Evolutionary conservation across 441 rosid genomes (phyloP).

Genomic region (Populus trichocarpa): DNA sequence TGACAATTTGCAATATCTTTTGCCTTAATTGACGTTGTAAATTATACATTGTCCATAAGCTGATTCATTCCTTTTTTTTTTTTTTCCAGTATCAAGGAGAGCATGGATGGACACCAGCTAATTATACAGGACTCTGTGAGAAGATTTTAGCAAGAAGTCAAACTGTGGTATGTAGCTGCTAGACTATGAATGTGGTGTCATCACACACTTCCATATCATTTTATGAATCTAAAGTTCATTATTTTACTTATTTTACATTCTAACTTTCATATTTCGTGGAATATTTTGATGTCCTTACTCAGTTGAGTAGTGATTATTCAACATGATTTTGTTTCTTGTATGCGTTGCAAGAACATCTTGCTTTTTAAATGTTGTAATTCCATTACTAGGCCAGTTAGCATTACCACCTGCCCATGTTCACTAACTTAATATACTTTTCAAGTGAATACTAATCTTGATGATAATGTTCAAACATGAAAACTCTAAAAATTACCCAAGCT

Average conservation of each 20-base stretch:
- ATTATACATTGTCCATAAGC: not conserved
- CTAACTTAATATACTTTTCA: not conserved
- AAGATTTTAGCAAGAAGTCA: slow-evolving; percentile 93
- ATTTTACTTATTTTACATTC: not conserved
- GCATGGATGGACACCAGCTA: slow-evolving; percentile 84
- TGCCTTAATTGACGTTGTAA: not conserved
- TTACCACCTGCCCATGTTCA: not conserved
- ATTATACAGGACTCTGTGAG: slow-evolving; percentile 88
- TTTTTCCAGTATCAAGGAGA: slow-evolving; percentile 79
- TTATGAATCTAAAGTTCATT: not conserved
- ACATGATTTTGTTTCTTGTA: not conserved
- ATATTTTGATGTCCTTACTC: not conserved
- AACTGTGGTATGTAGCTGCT: slow-evolving; percentile 70
- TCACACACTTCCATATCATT: not conserved
- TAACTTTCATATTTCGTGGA: not conserved
- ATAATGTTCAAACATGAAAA: not conserved
- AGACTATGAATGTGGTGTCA: slow-evolving; percentile 4
- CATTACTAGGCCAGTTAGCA: not conserved
- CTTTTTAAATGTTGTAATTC: not conserved
- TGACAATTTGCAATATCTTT: not conserved
- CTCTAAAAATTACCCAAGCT: not conserved
- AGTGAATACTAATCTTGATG: not conserved
- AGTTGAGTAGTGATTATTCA: not conserved
- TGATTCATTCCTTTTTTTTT: slow-evolving; percentile 20
- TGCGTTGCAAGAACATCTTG: not conserved